phyloP scores from a whole-genome alignment of 805 yeast species.

The Hermanozyma aechmeae region DNA sequence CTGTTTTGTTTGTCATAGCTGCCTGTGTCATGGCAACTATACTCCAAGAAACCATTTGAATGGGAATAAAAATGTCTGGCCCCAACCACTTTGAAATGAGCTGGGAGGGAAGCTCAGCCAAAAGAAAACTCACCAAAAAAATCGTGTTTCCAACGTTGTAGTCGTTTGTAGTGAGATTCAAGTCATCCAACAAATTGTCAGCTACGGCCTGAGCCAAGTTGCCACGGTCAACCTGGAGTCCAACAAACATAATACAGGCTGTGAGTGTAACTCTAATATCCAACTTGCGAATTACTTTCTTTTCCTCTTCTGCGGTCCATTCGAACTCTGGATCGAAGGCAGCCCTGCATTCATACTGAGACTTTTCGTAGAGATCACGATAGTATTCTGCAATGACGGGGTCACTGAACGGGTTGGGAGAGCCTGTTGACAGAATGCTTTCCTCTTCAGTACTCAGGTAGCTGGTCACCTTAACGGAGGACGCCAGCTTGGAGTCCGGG shows the following conservation, averaged over 20 bases:
- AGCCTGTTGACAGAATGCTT: too few species aligned
- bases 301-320: conserved; percentile 45
- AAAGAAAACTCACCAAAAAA: conserved; percentile 40
- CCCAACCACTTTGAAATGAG: conserved; percentile 56
- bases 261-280: conserved; percentile 48
- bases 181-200: conserved; percentile 44
- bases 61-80: conserved; percentile 54
- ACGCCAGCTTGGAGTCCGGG: too few species aligned
- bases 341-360: conserved; percentile 45
- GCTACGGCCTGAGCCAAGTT: conserved; percentile 51
- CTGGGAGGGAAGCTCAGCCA: conserved; percentile 59
- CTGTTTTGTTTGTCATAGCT: conserved; percentile 27
- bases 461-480: too few species aligned
- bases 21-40: conserved; percentile 46
- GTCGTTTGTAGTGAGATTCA: conserved; percentile 45
- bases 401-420: conserved; percentile 23
- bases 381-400: conserved; percentile 40
- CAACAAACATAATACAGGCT: conserved; percentile 52
- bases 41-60: conserved; percentile 50
- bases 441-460: too few species aligned
- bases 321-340: conserved; percentile 47
- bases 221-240: conserved; percentile 50
- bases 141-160: conserved; percentile 53
- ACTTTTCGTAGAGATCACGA: conserved; percentile 33
- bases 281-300: conserved; percentile 36